Base-by-base conservation (phyloP, 1,284 basidiomycete species). In the Neonothopanus nambi region DNA sequence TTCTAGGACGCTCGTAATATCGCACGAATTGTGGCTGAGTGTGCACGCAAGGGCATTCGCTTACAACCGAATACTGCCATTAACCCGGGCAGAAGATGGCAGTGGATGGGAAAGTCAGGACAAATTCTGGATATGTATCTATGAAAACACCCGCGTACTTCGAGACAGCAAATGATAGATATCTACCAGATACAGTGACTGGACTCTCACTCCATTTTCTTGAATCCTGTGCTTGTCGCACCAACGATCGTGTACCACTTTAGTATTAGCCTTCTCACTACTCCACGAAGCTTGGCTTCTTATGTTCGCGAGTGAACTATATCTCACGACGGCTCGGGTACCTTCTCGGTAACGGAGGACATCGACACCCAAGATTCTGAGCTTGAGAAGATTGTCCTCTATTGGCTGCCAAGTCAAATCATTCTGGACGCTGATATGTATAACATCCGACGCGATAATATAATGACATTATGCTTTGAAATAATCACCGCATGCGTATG, bases 1-100 rank as follows among this genome's bases (percentile, higher is more conserved):
- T 43, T 53, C 17, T 63, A 95, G 92, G 94, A 97, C 70, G 81
- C 91, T 26, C 86, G 89, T 13, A 96, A 96, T 66, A 82, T 96
- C 51, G 79, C 87, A 15, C 82, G 90, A 21, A 85, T 97, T 55
- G 68, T 95, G 36, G 72, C 80, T 44, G 89, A 89, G 62, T 79
- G 95, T 17, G 87, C 85, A 4, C 73, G 80, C 47, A 78, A 82
- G 49, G 84, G 85, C 36, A 75, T 89, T 28, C 70, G 77, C 51
- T 75, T 96, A 54, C 76, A 82, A 57, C 81, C 90, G 21, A 97
- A 95, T 63, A 85, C 84, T 1, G 61, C 70, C 17, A 82, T 95
- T 55, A 80, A 84, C 58, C 81, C 84, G 23, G 79, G 81, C 52
- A 77, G 81, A 51, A 79, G 85, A 51, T 93, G 89, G 90, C 73